Base-by-base conservation (phyloP, 306 rosid species). In the Vigna mungo region DNA sequence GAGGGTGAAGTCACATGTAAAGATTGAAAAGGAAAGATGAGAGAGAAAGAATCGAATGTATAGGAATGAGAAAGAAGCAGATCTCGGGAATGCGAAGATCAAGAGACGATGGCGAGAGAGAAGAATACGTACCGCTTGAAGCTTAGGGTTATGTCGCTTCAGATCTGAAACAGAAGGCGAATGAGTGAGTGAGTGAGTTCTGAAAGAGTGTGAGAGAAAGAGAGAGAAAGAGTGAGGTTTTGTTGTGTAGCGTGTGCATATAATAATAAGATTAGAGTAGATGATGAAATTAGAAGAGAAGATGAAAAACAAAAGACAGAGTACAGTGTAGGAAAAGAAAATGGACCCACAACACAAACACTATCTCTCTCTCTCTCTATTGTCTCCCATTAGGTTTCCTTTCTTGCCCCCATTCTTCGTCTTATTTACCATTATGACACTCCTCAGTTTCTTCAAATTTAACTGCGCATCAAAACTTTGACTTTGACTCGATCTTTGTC, bases 101-200 rank as follows among this genome's bases (percentile, higher is more conserved):
- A 47, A 48, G 52, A 37, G 72, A 9, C 49, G 71, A 59, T 48
- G 7, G 47, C 5, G 58, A 37, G 59, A 71, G 47, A 30, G 46
- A 32, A 32, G 68, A 37, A 64, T 63, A 74, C 44, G 51, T 25
- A 81, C 84, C 75, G 65, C 41, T 2, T 20, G 74, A 53, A 23
- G 78, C 64, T 59, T 66, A 80, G 84, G 69, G 80, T 67, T 55
- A 9, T 14, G 61, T 2, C 63, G 34, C 51, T 67, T 81, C 84
- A 81, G 84, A 81, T 81, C 84, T 81, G 55, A 47, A 74, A 39
- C 71, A 23, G 44, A 66, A 32, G 0, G 68, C 9, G 68, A 44
- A 7, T 3, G 16, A 44, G 13, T 3, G 49, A 44, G 53, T 58
- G 32, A 44, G 69, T 58, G 71, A 61, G 72, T 59, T 44, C 27